Percentiles rank a stretch among this genome's conserved stretches.
Evolutionary conservation across 2,329 filamentous ascomycete species (phyloP).

Genomic region (Malbranchea cinnamomea): DNA sequence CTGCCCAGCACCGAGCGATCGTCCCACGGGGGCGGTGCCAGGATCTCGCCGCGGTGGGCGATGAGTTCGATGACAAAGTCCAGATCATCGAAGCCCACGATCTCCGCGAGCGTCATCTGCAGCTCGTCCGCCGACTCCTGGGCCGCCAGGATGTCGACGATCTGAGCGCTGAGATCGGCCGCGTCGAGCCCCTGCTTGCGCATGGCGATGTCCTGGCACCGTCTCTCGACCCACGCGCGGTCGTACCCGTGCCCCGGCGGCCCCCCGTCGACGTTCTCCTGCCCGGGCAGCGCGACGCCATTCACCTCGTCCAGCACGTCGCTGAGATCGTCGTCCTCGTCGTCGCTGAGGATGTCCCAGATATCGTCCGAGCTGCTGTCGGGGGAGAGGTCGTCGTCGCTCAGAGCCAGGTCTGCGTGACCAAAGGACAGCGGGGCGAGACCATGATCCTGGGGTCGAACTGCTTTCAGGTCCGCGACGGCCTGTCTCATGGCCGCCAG

Average conservation of each 20-base stretch:
- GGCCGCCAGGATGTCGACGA: slow-evolving; percentile 58
- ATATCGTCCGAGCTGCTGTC: slow-evolving; percentile 55
- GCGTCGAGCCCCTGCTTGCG: slow-evolving; percentile 52
- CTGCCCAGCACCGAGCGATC: slow-evolving; percentile 31
- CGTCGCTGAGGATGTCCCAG: slow-evolving; percentile 82
- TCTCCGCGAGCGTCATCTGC: slow-evolving; percentile 78
- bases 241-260: slow-evolving; percentile 32
- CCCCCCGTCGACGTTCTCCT: neutral
- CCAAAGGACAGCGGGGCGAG: slow-evolving; percentile 38
- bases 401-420: slow-evolving; percentile 42
- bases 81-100: slow-evolving; percentile 83
- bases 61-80: slow-evolving; percentile 91
- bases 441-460: slow-evolving; percentile 32
- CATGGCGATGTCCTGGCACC: slow-evolving; percentile 51
- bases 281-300: slow-evolving; percentile 18
- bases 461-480: slow-evolving; percentile 54
- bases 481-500: slow-evolving; percentile 75
- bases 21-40: slow-evolving; percentile 21
- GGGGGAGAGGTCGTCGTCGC: slow-evolving; percentile 50
- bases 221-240: slow-evolving; percentile 54
- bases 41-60: slow-evolving; percentile 55
- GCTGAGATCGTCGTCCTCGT: slow-evolving; percentile 52
- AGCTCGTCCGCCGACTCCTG: slow-evolving; percentile 65
- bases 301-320: slow-evolving; percentile 46
- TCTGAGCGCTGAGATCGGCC: slow-evolving; percentile 60